A percentile compares a stretch with the other conserved stretches of the same genome.
phyloP scores from a whole-genome alignment of 1,284 basidiomycete species.

The Rhodotorula sp. region DNA sequence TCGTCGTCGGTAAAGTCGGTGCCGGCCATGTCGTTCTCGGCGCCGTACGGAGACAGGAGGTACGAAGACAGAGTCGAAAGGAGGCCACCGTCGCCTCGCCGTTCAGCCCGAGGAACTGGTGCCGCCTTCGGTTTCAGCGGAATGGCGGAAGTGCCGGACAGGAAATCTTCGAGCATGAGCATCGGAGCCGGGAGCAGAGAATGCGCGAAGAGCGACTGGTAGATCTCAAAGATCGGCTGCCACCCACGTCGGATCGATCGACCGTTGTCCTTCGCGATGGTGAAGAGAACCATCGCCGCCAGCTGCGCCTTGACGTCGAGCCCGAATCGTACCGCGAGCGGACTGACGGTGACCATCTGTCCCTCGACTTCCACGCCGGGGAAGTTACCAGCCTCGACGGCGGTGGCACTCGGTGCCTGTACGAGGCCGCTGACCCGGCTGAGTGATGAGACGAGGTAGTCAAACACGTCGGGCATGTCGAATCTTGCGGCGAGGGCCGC shows the following conservation, averaged over 20 bases:
- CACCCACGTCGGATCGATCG: conserved; percentile 84
- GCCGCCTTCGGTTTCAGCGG: conserved; percentile 73
- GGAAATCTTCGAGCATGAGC: conserved; percentile 96
- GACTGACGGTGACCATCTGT: conserved; percentile 83
- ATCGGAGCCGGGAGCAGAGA: conserved; percentile 82
- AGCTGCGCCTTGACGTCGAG: conserved; percentile 94
- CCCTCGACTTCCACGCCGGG: conserved; percentile 91
- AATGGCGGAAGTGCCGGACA: conserved; percentile 78
- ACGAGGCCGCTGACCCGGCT: conserved; percentile 57
- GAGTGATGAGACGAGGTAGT: conserved; percentile 89
- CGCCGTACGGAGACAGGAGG: conserved; percentile 89
- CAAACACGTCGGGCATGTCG: conserved; percentile 88
- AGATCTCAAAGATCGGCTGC: conserved; percentile 94
- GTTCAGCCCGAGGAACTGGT: conserved; percentile 55
- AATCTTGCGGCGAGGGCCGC: conserved; percentile 89
- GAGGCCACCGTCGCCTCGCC: conserved; percentile 79
- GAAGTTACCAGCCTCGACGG: conserved; percentile 68
- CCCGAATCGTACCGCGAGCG: conserved; percentile 88
- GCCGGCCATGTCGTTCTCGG: conserved; percentile 46
- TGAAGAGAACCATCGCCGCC: conserved; percentile 95
- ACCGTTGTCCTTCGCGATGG: conserved; percentile 96
- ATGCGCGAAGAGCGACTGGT: conserved; percentile 91
- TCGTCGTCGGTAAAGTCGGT: conserved; percentile 69
- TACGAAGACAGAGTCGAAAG: conserved; percentile 94
- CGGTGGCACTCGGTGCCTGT: conserved; percentile 26